Evolutionary conservation across 2,329 filamentous ascomycete genomes (phyloP), one percentile per base, ranked within the genome.

Genomic region (Graphilbum fragrans): DNA sequence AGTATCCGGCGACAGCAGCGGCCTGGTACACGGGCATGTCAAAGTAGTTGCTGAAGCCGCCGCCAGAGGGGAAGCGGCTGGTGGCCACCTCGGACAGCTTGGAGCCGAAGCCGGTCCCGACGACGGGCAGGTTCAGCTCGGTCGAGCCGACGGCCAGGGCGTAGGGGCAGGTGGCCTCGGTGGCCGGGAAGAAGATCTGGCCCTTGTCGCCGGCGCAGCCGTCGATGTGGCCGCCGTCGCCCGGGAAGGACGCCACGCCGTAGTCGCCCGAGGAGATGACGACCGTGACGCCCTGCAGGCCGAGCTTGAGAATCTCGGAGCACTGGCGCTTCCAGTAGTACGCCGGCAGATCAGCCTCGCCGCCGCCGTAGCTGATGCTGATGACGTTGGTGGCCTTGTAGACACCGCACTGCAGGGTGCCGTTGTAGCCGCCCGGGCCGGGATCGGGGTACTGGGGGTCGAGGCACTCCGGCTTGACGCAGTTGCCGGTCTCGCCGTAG

Each of bases 341-440:
- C 5, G 63, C 55, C 0, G 74, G 72, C 18, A 77, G 59, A 19
- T 69, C 67, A 5, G 58, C 56, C 55, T 79, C 74, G 35, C 67
- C 62, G 34, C 67, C 67, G 37, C 71, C 71, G 52, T 77, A 76
- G 4, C 67, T 72, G 48, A 78, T 70, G 31, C 64, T 67, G 45
- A 75, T 65, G 7, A 76, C 72, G 46, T 74, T 72, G 10, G 72
- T 70, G 3, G 71, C 68, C 49, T 66, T 60, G 57, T 55, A 58
- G 12, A 51, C 50, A 34, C 56, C 58, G 47, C 55, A 62, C 47
- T 55, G 52, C 18, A 60, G 53, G 34, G 53, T 44, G 18, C 67
- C 67, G 44, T 66, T 65, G 56, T 71, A 75, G 20, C 69, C 70
- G 23, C 60, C 65, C 0, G 53, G 19, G 10, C 53, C 49, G 0